phyloP scores from a whole-genome alignment of 148 eudicot genomes.

The Vaccinium darrowii region DNA sequence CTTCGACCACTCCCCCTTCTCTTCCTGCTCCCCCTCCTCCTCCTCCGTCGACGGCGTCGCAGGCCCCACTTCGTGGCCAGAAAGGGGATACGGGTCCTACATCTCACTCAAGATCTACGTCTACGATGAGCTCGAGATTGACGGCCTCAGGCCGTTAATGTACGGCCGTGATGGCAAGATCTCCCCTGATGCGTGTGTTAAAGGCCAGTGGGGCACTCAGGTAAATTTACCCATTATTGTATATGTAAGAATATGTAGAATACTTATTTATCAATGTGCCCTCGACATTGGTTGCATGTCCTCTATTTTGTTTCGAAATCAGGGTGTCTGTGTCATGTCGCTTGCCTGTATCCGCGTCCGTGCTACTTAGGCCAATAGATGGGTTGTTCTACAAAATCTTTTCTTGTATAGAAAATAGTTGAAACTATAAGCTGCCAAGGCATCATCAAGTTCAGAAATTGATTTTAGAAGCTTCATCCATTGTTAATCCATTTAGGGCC shows the following conservation, averaged over 20 bases:
- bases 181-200: conserved; percentile 50
- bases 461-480: not conserved
- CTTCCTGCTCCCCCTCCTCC: conserved; percentile 4
- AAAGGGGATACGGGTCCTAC: conserved; percentile 41
- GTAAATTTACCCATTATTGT: conserved; percentile 22
- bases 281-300: not conserved
- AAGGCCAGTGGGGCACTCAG: conserved; percentile 99
- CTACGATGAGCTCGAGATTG: conserved; percentile 69
- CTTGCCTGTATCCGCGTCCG: not conserved
- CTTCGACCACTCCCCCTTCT: conserved; percentile 33
- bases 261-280: not conserved
- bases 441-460: not conserved
- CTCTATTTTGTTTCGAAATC: not conserved
- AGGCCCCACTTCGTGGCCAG: conserved; percentile 14
- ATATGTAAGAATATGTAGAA: not conserved
- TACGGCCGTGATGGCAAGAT: conserved; percentile 78
- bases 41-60: conserved; percentile 11
- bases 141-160: conserved; percentile 62
- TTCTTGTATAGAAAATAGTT: not conserved
- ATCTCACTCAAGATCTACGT: conserved; percentile 76
- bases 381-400: not conserved
- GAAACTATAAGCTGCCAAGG: not conserved
- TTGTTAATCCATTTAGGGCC: not conserved
- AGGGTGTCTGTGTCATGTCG: not conserved
- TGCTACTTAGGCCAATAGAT: not conserved